Base-by-base conservation (phyloP, 768 basidiomycete genomes). In the Clitopilus passeckerianus region DNA sequence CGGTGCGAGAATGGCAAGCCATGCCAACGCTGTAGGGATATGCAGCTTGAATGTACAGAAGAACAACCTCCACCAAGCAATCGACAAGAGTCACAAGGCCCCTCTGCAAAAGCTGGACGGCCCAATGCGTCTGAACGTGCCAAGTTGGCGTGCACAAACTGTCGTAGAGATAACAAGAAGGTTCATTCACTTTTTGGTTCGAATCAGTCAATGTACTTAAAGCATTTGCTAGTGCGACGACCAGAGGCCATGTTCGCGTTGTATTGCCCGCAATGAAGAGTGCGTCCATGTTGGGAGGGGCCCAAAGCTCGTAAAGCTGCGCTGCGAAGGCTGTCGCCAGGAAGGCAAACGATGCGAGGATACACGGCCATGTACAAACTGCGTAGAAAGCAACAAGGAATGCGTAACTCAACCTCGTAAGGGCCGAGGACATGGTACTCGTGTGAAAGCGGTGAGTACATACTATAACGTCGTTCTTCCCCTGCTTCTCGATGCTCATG, bases 121-220 rank as follows among this genome's bases (percentile, higher is more conserved):
- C 66, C 71, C 20, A 72, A 68, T 60, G 70, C 71, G 34, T 59
- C 66, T 64, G 85, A 86, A 60, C 77, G 84, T 35, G 83, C 79
- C 37, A 86, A 85, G 64, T 59, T 83, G 58, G 85, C 86, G 1
- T 87, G 86, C 69, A 76, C 79, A 63, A 80, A 72, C 54, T 87
- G 86, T 69, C 79, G 84, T 27, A 79, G 79, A 61, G 85, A 86
- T 64, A 87, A 87, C 65, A 86, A 86, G 69, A 86, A 87, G 82
- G 86, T 79, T 57, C 5, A 66, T 23, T 14, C 58, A 52, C 66
- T 14, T 58, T 34, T 55, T 41, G 16, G 2, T 57, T 59, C 22
- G 44, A 33, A 61, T 55, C 18, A n/a, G 16, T 34, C 20, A 9
- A 10, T n/a, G 1, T 33, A 4, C 16, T 34, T 54, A 35, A 62